Conservation (phyloP, 441 rosid genomes). For the Populus hybrid region DNA sequence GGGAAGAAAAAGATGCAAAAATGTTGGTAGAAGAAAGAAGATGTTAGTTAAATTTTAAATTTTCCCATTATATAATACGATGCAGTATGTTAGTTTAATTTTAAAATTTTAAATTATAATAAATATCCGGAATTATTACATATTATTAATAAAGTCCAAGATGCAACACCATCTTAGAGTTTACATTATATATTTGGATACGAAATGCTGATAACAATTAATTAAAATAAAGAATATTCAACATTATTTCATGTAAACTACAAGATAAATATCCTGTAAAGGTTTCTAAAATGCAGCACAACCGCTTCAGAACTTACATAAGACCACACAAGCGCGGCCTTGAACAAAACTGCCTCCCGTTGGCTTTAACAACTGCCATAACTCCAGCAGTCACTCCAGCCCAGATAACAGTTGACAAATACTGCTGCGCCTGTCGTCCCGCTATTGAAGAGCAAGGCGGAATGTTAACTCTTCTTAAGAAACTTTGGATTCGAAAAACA, state of each 20-base stretch:
- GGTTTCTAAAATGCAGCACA: neutral
- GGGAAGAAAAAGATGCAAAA: too few species aligned
- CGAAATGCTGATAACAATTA: too few species aligned
- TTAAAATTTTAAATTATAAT: too few species aligned
- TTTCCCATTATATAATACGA: neutral
- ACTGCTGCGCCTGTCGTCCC: conserved; percentile 73
- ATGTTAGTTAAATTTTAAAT: too few species aligned
- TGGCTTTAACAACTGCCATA: conserved; percentile 73
- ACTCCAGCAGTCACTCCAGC: conserved; percentile 92
- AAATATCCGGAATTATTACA: neutral
- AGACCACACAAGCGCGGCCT: conserved; percentile 94
- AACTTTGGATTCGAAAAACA: neutral
- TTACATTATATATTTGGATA: too few species aligned
- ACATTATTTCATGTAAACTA: neutral
- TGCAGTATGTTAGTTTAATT: neutral
- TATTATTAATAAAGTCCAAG: too few species aligned
- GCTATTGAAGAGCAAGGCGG: conserved; percentile 28
- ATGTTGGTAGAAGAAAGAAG: too few species aligned
- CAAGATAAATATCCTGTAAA: neutral
- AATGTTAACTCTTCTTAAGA: neutral
- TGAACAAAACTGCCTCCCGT: conserved; percentile 88
- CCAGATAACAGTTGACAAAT: conserved; percentile 66
- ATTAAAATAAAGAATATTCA: neutral
- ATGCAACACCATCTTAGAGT: too few species aligned
- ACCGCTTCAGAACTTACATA: conserved; percentile 31